Conservation (phyloP, 2,329 filamentous ascomycete species). For the Myriosclerotinia scirpicola region DNA sequence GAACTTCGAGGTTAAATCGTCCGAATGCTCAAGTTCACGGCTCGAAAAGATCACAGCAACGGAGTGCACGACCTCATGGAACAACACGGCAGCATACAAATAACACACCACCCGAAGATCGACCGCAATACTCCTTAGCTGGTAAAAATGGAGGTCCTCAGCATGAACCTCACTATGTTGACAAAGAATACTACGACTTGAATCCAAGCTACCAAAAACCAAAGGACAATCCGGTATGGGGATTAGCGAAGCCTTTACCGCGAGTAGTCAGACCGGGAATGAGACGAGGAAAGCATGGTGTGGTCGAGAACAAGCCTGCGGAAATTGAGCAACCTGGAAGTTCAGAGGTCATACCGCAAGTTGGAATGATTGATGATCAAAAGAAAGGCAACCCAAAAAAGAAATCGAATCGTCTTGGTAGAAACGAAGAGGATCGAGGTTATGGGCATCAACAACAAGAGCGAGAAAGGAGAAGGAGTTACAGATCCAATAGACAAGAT, state of each 20-base stretch:
- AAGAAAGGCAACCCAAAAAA: conserved; percentile 22
- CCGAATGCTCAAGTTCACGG: background rate
- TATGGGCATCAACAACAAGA: conserved; percentile 19
- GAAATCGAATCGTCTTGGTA: background rate
- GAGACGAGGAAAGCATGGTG: conserved; percentile 19
- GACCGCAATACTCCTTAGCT: conserved; percentile 19
- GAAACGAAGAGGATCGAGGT: conserved; percentile 10
- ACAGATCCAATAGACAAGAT: conserved; percentile 16
- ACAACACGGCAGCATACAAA: conserved; percentile 8
- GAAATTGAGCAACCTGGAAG: conserved; percentile 21
- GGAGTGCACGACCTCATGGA: conserved; percentile 7
- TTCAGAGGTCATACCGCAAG: conserved; percentile 25
- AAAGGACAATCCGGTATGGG: conserved; percentile 28
- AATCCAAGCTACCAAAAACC: conserved; percentile 28
- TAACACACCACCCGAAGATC: background rate
- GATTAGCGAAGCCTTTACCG: conserved; percentile 29
- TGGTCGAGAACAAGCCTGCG: conserved; percentile 23
- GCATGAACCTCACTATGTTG: conserved; percentile 24
- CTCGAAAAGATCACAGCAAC: conserved; percentile 13
- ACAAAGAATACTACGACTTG: conserved; percentile 27
- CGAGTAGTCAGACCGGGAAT: conserved; percentile 29
- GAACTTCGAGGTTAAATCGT: background rate
- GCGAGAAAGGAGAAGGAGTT: background rate
- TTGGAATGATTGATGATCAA: conserved; percentile 29
- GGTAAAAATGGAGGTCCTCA: conserved; percentile 5